A percentile compares a stretch with the other conserved stretches of the same genome.
Evolutionary conservation across 345 rosid species (phyloP).

Genomic region (Pelargonium nanum): DNA sequence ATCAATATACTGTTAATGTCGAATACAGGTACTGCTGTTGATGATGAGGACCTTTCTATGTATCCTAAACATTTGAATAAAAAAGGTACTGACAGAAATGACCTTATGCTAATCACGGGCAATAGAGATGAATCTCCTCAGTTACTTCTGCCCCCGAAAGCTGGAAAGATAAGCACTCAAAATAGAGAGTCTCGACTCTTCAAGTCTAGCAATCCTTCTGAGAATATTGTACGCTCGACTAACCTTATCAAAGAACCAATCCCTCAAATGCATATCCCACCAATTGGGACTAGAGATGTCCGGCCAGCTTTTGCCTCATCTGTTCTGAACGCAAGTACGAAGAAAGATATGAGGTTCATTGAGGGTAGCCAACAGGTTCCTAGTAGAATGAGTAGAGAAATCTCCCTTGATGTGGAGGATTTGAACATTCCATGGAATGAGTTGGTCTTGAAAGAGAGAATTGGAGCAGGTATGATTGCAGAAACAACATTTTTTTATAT

Average conservation of each 20-base stretch:
- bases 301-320: constrained; percentile 17
- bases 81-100: constrained; percentile 38
- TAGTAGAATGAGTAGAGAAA: constrained; percentile 20
- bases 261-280: constrained; percentile 31
- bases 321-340: constrained; percentile 22
- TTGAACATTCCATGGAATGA: constrained; percentile 87
- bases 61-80: constrained; percentile 38
- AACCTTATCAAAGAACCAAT: constrained; percentile 32
- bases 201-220: constrained; percentile 28
- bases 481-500: background rate
- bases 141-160: constrained; percentile 26
- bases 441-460: constrained; percentile 77
- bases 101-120: constrained; percentile 31
- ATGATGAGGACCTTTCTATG: constrained; percentile 31
- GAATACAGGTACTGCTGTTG: constrained; percentile 23
- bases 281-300: constrained; percentile 26
- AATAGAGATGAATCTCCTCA: constrained; percentile 32
- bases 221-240: constrained; percentile 27
- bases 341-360: constrained; percentile 28
- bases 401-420: constrained; percentile 71
- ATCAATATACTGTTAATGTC: constrained; percentile 7
- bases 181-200: constrained; percentile 28
- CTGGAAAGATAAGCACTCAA: constrained; percentile 23
- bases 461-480: constrained; percentile 78
- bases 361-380: constrained; percentile 33